Evolutionary conservation across 2,329 filamentous ascomycete genomes (phyloP).

Genomic region (Fusarium papillatum): DNA sequence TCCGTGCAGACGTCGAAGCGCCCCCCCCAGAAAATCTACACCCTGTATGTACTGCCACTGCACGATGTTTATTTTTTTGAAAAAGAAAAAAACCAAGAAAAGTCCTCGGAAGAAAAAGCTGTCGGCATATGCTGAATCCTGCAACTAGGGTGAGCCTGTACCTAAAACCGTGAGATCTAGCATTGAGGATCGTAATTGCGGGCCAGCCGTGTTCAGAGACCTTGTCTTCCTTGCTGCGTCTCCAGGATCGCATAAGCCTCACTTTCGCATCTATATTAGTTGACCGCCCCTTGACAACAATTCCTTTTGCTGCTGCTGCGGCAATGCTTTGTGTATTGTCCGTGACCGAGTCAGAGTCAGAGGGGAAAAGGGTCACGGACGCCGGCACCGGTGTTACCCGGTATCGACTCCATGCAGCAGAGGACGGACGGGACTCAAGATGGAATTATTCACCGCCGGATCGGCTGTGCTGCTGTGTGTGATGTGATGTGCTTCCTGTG

Average conservation of each 20-base stretch:
- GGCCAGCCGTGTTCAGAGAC: not conserved
- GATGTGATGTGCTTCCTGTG: not conserved
- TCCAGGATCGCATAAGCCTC: conserved; percentile 6
- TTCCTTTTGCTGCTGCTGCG: not conserved
- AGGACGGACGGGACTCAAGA: not conserved
- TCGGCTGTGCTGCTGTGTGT: not conserved
- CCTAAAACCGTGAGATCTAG: not conserved
- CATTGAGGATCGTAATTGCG: conserved; percentile 2
- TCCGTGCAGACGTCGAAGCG: not conserved
- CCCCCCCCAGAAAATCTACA: not conserved
- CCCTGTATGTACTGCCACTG: not conserved
- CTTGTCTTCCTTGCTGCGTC: not conserved
- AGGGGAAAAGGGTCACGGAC: not conserved
- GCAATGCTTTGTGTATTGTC: not conserved
- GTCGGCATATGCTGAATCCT: not conserved
- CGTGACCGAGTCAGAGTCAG: not conserved
- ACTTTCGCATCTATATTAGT: conserved; percentile 8
- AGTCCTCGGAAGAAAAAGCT: not conserved
- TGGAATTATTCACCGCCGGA: not conserved
- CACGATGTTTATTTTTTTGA: not conserved
- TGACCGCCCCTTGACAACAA: not conserved
- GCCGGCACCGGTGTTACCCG: not conserved
- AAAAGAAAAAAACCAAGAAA: not conserved
- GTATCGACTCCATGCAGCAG: not conserved
- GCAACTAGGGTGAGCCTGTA: not conserved